Base-by-base conservation (phyloP, 202 grass and related monocot genomes). In the Musa balbisiana region DNA sequence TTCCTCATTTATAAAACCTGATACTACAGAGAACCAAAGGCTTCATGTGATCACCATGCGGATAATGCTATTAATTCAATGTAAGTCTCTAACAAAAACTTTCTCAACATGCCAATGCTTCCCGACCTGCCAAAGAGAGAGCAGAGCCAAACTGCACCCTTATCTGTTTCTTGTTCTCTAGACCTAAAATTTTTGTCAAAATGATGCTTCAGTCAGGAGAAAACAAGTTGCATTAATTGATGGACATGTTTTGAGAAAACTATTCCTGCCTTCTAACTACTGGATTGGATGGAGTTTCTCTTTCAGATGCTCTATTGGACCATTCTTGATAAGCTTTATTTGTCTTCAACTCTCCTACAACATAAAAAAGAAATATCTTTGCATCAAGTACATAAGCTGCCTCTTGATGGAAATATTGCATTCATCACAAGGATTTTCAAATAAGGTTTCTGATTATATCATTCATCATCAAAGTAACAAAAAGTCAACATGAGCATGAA, bases 321-420 rank as follows among this genome's bases (percentile, higher is more conserved):
- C 95, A 99, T 78, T 95, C 95, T 56, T 78, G 73, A 71, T 99
- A 95, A 19, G 73, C 69, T 83, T 90, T 99, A 51, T 87, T 87
- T 54, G 87, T 84, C 78, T 90, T 82, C 67, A 99, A 82, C 56
- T 99, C 91, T 29, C 95, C 95, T 99, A 79, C 33, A 43, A 43
- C 6, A 43, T 43, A 72, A 1, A 73, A 82, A 56, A 29, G 19
- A 2, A 2, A 12, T 43, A 43, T 43, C 20, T 52, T 13, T 50
- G 11, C 54, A 13, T 54, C 70, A 72, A n/a, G n/a, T n/a, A 11
- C 63, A 25, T 8, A 65, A 26, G n/a, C 22, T 43, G 23, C 9
- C 23, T 12, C 63, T 25, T 66, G 11, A 20, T 66, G 25, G 63
- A 25, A 29, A 66, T 66, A 29, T 66, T 25, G 11, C 10, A 23